A percentile compares a stretch with the other conserved stretches of the same genome.
Conservation (phyloP, 176 grass and related monocot species). For the Triticum timopheevii region DNA sequence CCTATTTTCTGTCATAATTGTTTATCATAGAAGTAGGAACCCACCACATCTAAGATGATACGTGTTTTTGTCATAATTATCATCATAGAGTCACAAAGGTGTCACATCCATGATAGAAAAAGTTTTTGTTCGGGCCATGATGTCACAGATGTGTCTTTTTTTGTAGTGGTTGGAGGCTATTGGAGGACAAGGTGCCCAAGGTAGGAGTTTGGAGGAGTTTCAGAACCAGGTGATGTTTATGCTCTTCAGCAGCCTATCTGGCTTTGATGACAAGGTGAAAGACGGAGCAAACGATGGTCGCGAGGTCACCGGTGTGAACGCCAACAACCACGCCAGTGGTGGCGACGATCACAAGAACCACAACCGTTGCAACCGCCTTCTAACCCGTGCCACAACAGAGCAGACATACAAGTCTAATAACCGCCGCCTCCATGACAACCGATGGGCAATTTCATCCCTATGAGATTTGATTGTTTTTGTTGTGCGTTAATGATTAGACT, state of each 20-base stretch:
- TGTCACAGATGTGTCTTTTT: too few species aligned
- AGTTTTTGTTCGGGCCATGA: too few species aligned
- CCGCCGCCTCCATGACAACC: not conserved
- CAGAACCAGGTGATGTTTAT: slow-evolving; percentile 59
- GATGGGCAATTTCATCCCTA: not conserved
- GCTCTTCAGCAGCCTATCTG: slow-evolving; percentile 39
- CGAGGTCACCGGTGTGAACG: not conserved
- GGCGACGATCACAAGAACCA: not conserved
- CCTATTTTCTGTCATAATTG: too few species aligned
- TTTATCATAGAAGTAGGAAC: too few species aligned
- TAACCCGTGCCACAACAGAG: not conserved
- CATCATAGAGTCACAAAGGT: too few species aligned
- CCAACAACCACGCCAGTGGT: not conserved
- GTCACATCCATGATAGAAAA: too few species aligned
- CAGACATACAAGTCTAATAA: not conserved
- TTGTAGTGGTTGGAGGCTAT: not conserved
- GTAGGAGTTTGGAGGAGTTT: slow-evolving; percentile 25
- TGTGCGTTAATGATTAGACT: not conserved
- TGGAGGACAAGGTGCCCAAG: not conserved
- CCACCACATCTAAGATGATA: too few species aligned
- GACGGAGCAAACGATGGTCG: slow-evolving; percentile 16
- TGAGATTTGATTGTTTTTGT: not conserved
- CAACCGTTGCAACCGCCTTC: not conserved
- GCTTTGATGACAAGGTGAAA: slow-evolving; percentile 48
- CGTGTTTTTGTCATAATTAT: too few species aligned